Base-by-base conservation (phyloP, 2,329 filamentous ascomycete genomes). In the Rutstroemia sp. region DNA sequence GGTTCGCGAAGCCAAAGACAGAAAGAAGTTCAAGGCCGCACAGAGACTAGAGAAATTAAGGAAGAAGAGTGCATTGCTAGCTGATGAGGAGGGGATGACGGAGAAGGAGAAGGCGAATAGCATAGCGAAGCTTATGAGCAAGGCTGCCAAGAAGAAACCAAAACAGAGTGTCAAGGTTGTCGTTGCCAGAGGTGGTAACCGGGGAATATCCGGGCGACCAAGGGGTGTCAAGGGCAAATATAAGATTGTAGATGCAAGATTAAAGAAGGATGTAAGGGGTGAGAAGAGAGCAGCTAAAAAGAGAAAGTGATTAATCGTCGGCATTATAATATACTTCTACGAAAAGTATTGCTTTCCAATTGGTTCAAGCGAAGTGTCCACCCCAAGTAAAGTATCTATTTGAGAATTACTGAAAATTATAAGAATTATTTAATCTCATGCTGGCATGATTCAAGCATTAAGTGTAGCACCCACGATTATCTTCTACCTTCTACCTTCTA, bases 1-100 rank as follows among this genome's bases (percentile, higher is more conserved):
- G 78, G 94, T 99, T 34, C 87, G 89, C 65, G 94, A 99, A 74
- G 94, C 94, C 23, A 92, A 95, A 74, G 92, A 92, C 38, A 82
- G 94, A 58, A 99, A 99, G 85, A 97, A 96, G 77, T 87, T 96
- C 73, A 95, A 95, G 80, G 86, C 92, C 8, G 92, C 90, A 0
- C 89, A 95, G 73, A 81, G 83, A 57, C 75, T 99, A 30, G 94
- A 99, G 80, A 96, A 96, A 76, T 77, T 99, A 62, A 90, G 91
- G 76, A 96, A 95, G 84, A 99, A 99, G 81, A 90, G 85, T n/a
- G 92, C 95, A 41, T 75, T 95, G 66, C 75, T 99, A 51, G 87
- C 86, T 19, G 89, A 91, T 58, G 92, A 96, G 64, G 92, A 96
- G 71, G 88, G 88, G 51, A 83, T 96, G 78, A 95, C 88, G 14